Conservation (phyloP, 495 filamentous ascomycete species). For the Symbiotaphrina buchneri region DNA sequence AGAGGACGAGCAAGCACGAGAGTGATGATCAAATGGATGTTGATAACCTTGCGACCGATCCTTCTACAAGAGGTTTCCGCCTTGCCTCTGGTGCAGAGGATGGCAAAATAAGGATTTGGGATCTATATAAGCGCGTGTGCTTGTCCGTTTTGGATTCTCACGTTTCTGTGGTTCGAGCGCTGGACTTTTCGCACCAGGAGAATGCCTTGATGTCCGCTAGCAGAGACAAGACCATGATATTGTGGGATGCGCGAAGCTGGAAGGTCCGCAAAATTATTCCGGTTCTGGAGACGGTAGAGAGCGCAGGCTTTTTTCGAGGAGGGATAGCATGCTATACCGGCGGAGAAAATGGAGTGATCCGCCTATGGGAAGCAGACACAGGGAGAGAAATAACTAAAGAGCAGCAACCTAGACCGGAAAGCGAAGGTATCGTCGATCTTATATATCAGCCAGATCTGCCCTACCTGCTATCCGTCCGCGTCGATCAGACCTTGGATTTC, state of each 20-base stretch:
- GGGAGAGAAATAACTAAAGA: constrained; percentile 61
- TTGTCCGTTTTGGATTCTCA: constrained; percentile 70
- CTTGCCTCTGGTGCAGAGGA: constrained; percentile 85
- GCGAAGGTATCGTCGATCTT: constrained; percentile 52
- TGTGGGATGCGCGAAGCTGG: constrained; percentile 77
- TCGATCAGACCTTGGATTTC: constrained; percentile 64
- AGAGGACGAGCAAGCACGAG: constrained; percentile 16
- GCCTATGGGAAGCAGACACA: constrained; percentile 58
- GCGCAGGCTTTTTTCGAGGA: constrained; percentile 51
- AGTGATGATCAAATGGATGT: constrained; percentile 21
- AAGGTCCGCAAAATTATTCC: constrained; percentile 65
- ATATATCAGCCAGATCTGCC: constrained; percentile 35
- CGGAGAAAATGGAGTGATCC: constrained; percentile 60
- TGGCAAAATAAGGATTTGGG: constrained; percentile 77
- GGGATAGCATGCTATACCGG: constrained; percentile 57
- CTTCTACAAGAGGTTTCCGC: constrained; percentile 34
- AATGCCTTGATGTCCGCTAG: constrained; percentile 69
- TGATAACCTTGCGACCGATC: constrained; percentile 14
- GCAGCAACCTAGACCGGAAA: constrained; percentile 39
- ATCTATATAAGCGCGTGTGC: constrained; percentile 62
- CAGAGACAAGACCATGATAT: constrained; percentile 78
- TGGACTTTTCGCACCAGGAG: constrained; percentile 56
- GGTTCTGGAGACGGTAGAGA: constrained; percentile 67
- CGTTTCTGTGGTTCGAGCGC: constrained; percentile 67
- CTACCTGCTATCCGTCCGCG: constrained; percentile 63